Evolutionary conservation across 1,139 yeast species (phyloP), one percentile per base, ranked within the genome.

Genomic region (Zhuliangozyma parablackwelliae): DNA sequence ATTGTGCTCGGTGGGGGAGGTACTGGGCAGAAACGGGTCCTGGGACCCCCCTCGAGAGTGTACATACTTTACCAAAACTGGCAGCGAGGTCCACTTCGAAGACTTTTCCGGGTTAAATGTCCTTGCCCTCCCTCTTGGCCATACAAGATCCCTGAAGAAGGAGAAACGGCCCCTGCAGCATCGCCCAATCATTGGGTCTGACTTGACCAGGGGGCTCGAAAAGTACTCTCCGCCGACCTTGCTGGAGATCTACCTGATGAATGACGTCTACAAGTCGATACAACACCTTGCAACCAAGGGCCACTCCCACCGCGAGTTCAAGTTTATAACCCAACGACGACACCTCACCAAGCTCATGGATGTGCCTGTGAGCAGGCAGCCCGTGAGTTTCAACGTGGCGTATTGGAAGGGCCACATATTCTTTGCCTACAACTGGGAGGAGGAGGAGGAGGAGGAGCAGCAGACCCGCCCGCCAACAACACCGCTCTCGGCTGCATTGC

Each of bases 361-460:
- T 23, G 38, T 56, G 6, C 62, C 62, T 2, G 35, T 57, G 26
- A 40, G 46, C 20, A 38, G 42, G 13, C 46, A 42, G 30, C 44
- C 40, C 6, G 29, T 37, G 9, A 40, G 30, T 12, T 57, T 57
- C 39, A 48, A 51, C 38, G 42, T 57, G 5, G 46, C 54, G 10
- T 53, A 46, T 35, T 56, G 53, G 53, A 39, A 47, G 11, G 50
- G 48, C 1, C 39, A 54, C n/a, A 44, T 56, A 10, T 39, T 56
- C 20, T 37, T 57, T 7, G 49, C 49, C 12, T 56, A 49, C 34
- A 59, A 56, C 33, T 52, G 56, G 54, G 44, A 43, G 7, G 42
- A 44, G 28, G 39, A 28, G 13, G 24, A 26, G 7, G 34, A 33
- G 8, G 42, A 20, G 10, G 31, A 24, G 20, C 21, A 25, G 21